Evolutionary conservation across 306 rosid species (phyloP), one percentile per base, ranked within the genome.

Genomic region (Pueraria montana): DNA sequence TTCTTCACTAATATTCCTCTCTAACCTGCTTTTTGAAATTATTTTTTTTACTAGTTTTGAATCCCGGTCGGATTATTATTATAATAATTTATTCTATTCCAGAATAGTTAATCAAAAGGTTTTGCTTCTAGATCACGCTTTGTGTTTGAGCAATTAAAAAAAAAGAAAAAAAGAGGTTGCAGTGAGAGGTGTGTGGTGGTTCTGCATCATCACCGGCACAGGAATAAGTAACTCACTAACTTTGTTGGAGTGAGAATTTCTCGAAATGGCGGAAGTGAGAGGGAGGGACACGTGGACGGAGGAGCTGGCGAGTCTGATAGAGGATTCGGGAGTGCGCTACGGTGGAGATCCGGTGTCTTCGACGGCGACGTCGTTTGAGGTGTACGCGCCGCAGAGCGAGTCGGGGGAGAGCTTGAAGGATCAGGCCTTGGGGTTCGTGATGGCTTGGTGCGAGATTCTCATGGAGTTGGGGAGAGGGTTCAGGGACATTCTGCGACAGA

Each of bases 391-490:
- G 13, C 72, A 9, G 40, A 67, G 50, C 18, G 88, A 84, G 53
- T 74, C 86, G 16, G 94, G 20, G 50, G 89, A 96, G 93, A 92
- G 88, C 84, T 87, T 92, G 40, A 96, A 85, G 89, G 98, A 92
- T 17, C 97, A 96, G 74, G 91, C 92, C 2, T 75, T 91, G 84
- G 98, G 98, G 0, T 96, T 91, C 49, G 88, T 89, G 23, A 83
- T 92, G 86, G 99, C 99, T 1, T 93, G 96, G 97, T 95, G 92
- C 13, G 99, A 96, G 89, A 93, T 96, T 56, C 88, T 92, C 0
- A 11, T 87, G 87, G 99, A 96, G 84, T 79, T 96, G 12, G 96
- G 82, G 45, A 85, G 92, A 79, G 99, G 99, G 0, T 96, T 93
- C 32, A 91, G 87, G 83, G 98, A 96, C 80, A 89, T 96, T 82